Evolutionary conservation across 1,139 yeast genomes (phyloP).

Genomic region (Zygotorulaspora mrakii): DNA sequence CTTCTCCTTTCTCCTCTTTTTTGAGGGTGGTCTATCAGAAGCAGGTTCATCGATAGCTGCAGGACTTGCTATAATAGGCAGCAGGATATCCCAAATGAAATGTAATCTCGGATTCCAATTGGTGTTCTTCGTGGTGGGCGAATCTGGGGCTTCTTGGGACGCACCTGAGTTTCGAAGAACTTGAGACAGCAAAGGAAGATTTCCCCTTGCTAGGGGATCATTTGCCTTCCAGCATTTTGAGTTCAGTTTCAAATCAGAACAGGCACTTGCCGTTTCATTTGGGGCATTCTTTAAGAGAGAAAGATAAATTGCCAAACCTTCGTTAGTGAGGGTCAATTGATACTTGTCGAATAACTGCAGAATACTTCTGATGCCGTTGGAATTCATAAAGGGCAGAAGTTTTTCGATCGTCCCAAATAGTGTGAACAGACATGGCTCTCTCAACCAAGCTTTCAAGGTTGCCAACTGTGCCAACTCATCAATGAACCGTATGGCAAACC

Average conservation of each 20-base stretch:
- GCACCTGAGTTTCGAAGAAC: slow-evolving; percentile 56
- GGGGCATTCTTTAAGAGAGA: slow-evolving; percentile 37
- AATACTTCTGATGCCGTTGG: slow-evolving; percentile 33
- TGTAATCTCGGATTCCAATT: slow-evolving; percentile 78
- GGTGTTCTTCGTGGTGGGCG: slow-evolving; percentile 42
- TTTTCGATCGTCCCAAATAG: slow-evolving; percentile 51
- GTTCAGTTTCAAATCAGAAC: slow-evolving; percentile 17
- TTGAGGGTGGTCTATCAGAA: slow-evolving; percentile 28
- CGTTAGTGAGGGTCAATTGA: slow-evolving; percentile 64
- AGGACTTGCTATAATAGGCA: slow-evolving; percentile 39
- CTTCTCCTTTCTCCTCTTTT: slow-evolving; percentile 38
- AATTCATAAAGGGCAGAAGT: slow-evolving; percentile 31
- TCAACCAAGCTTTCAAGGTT: slow-evolving; percentile 70
- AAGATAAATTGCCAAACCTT: slow-evolving; percentile 74
- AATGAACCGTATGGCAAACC: slow-evolving; percentile 42
- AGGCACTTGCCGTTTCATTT: slow-evolving; percentile 5
- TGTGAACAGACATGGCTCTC: slow-evolving; percentile 76
- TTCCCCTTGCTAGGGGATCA: slow-evolving; percentile 70
- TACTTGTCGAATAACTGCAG: slow-evolving; percentile 48
- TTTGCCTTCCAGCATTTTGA: slow-evolving; percentile 59
- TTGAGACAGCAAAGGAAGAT: slow-evolving; percentile 55
- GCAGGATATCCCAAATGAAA: slow-evolving; percentile 74
- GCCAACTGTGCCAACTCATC: slow-evolving; percentile 57
- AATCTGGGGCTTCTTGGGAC: slow-evolving; percentile 38
- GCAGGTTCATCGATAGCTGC: slow-evolving; percentile 29